These are phyloP conservation scores for Hamigera avellanea DNA, from an alignment of 495 filamentous ascomycete species.

Conservation along the genomic window DNA sequence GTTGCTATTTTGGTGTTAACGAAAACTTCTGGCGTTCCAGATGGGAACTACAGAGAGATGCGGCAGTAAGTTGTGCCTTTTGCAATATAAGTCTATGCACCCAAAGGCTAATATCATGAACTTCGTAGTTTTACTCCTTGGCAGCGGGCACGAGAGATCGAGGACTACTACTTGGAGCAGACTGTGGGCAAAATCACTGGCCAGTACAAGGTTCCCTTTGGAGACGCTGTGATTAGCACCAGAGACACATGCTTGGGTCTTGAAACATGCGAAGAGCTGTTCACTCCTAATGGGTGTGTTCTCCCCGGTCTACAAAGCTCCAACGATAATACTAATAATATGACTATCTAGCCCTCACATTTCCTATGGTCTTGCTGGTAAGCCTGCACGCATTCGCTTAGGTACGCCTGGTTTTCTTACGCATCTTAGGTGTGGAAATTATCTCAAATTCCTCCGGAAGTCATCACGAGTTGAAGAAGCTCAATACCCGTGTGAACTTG, in stretches of 20 bases:
- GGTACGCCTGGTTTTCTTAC: conserved; percentile 5
- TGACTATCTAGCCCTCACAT: conserved; percentile 17
- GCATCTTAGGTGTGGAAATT: conserved; percentile 48
- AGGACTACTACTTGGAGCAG: conserved; percentile 63
- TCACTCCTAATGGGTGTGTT: conserved; percentile 50
- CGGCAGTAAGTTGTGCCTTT: too few relatives aligned
- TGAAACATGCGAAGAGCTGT: conserved; percentile 76
- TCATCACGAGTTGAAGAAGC: conserved; percentile 65
- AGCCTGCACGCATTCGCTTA: neutral
- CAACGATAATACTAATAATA: conserved; percentile 2
- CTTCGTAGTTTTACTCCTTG: conserved; percentile 55
- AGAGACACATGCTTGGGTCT: conserved; percentile 58
- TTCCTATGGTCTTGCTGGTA: conserved; percentile 25
- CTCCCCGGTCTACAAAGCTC: neutral
- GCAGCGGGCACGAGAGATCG: conserved; percentile 44
- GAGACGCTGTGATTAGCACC: conserved; percentile 66
- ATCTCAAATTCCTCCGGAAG: conserved; percentile 66
- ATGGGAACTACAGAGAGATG: conserved; percentile 31
- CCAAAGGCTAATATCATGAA: conserved; percentile 32
- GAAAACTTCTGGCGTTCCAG: too few relatives aligned
- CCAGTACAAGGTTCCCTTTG: conserved; percentile 52
- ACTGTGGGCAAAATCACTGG: conserved; percentile 52
- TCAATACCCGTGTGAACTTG: conserved; percentile 59
- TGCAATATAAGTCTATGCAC: too few relatives aligned
- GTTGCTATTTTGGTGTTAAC: too few relatives aligned